A percentile compares a stretch with the other conserved stretches of the same genome.
Conservation (phyloP, 192 early-diverging fungal species). For the Coemansia asiatica region DNA sequence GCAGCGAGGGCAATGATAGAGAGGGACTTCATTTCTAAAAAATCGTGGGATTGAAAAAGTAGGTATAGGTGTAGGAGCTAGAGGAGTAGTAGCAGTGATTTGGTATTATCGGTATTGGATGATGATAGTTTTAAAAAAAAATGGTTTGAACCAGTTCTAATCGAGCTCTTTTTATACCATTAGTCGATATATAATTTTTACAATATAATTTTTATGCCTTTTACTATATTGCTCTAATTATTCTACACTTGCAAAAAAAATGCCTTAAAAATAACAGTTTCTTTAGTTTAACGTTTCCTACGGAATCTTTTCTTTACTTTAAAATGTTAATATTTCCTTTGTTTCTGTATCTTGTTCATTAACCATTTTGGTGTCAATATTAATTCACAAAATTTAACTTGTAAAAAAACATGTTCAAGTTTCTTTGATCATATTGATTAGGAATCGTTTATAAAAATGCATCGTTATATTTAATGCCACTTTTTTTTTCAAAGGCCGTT, state of each 20-base stretch:
- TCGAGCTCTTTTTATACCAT: not conserved
- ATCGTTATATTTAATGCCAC: too few relatives aligned
- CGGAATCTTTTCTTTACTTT: not conserved
- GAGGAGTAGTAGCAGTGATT: not conserved
- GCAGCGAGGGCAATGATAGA: not conserved
- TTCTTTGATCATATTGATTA: not conserved
- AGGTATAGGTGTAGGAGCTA: too few relatives aligned
- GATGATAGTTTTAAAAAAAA: not conserved
- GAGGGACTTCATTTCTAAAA: not conserved
- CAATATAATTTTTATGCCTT: too few relatives aligned
- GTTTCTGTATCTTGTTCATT: not conserved
- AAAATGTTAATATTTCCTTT: too few relatives aligned
- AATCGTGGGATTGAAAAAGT: too few relatives aligned
- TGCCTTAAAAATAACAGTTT: too few relatives aligned
- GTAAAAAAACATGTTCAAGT: not conserved
- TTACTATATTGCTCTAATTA: too few relatives aligned
- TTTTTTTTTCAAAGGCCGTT: too few relatives aligned
- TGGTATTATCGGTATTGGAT: not conserved
- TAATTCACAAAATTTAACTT: not conserved
- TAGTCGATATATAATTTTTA: not conserved
- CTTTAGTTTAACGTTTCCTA: too few relatives aligned
- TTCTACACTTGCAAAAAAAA: too few relatives aligned
- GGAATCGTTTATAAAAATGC: too few relatives aligned
- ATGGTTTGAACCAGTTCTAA: not conserved
- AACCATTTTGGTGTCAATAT: not conserved